Evolutionary conservation across 192 early-diverging fungal species (phyloP).

Genomic region (Tieghemiomyces parasiticus): DNA sequence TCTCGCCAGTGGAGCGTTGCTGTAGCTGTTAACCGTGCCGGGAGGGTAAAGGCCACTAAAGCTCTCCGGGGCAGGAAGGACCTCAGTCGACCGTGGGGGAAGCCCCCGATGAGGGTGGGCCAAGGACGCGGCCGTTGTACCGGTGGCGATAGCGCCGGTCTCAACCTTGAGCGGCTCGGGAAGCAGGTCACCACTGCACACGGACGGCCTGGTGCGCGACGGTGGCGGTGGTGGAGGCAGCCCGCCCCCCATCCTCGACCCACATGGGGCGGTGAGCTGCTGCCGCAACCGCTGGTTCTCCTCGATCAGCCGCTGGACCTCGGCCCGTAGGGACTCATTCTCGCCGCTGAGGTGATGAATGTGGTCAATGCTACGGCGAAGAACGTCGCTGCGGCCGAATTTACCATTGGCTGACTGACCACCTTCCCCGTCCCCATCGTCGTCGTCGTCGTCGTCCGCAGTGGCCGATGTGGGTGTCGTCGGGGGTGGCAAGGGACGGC

Average conservation of each 20-base stretch:
- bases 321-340: not conserved
- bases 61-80: no score
- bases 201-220: not conserved
- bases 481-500: not conserved
- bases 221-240: not conserved
- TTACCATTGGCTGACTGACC: not conserved
- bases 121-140: no score
- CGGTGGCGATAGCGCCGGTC: not conserved
- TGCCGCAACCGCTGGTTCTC: not conserved
- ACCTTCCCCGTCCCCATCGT: not conserved
- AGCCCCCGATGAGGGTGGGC: no score
- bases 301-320: not conserved
- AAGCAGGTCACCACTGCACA: no score
- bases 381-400: constrained; percentile 5
- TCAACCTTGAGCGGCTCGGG: not conserved
- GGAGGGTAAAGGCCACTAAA: no score
- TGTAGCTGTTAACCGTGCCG: not conserved
- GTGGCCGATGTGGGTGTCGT: not conserved
- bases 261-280: not conserved
- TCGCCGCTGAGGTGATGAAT: not conserved
- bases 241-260: not conserved
- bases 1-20: not conserved
- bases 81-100: no score
- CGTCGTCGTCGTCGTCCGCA: not conserved
- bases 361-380: not conserved